Percentiles rank a stretch among this genome's conserved stretches.
Conservation (phyloP, 2,329 filamentous ascomycete genomes). For the Salinomyces thailandicus region DNA sequence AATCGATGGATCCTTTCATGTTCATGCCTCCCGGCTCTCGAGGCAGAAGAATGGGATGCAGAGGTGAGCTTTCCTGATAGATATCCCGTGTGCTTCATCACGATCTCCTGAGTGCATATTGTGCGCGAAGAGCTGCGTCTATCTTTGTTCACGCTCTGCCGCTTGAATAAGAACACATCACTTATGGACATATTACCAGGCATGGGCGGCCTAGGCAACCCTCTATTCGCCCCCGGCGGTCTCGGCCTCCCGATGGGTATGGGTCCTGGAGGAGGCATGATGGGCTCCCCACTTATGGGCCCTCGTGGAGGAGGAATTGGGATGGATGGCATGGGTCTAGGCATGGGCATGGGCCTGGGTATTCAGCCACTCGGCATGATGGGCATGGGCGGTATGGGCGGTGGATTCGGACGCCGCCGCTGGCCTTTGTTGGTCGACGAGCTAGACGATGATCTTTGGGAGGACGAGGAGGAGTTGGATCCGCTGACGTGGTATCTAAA, state of each 20-base stretch:
- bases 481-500: not conserved
- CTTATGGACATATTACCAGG: not conserved
- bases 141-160: no score
- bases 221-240: not conserved
- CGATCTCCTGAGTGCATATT: not conserved
- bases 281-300: not conserved
- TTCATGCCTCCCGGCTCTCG: not conserved
- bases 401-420: not conserved
- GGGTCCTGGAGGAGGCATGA: not conserved
- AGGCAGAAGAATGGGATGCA: not conserved
- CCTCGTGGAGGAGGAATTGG: not conserved
- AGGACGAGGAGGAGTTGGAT: slow-evolving; percentile 1
- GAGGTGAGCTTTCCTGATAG: no score
- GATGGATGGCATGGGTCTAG: not conserved
- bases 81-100: not conserved
- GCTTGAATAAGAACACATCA: not conserved
- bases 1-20: not conserved
- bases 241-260: not conserved
- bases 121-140: not conserved
- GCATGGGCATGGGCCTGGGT: slow-evolving; percentile 1
- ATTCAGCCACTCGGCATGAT: not conserved
- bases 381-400: not conserved
- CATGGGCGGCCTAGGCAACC: not conserved
- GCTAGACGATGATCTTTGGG: not conserved
- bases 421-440: not conserved